Conservation (phyloP, 352 stramenopile genomes). For the Phytophthora europaea region DNA sequence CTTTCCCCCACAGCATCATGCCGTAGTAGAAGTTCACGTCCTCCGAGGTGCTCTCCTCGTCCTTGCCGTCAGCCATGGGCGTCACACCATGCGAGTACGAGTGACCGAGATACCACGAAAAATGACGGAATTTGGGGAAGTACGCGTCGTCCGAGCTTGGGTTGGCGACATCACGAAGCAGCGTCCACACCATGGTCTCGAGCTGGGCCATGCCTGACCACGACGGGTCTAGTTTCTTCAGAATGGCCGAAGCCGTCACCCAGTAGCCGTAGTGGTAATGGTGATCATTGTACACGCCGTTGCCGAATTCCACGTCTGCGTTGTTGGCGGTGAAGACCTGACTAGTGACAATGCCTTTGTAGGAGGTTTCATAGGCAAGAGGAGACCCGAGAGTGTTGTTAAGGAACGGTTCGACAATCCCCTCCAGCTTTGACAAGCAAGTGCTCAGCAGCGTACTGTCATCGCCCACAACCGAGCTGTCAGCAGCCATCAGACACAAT, state of each 20-base stretch:
- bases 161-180: slow-evolving; percentile 82
- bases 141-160: slow-evolving; percentile 62
- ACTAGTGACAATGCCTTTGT: slow-evolving; percentile 72
- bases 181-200: slow-evolving; percentile 72
- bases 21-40: slow-evolving; percentile 88
- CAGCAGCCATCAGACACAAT: slow-evolving; percentile 75
- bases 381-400: slow-evolving; percentile 62
- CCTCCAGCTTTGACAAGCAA: slow-evolving; percentile 71
- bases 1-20: slow-evolving; percentile 83
- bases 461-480: slow-evolving; percentile 55
- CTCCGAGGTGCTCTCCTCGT: slow-evolving; percentile 80
- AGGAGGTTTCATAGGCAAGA: slow-evolving; percentile 80
- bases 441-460: slow-evolving; percentile 61
- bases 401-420: slow-evolving; percentile 67
- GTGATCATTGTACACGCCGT: slow-evolving; percentile 88
- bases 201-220: slow-evolving; percentile 66
- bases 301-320: slow-evolving; percentile 78
- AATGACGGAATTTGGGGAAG: slow-evolving; percentile 83
- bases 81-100: slow-evolving; percentile 83
- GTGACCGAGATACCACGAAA: slow-evolving; percentile 82
- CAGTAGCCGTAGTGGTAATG: slow-evolving; percentile 90
- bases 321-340: slow-evolving; percentile 65
- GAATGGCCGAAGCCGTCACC: slow-evolving; percentile 73
- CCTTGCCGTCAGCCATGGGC: slow-evolving; percentile 75
- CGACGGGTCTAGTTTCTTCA: slow-evolving; percentile 70